Evolutionary conservation across 2,329 filamentous ascomycete species (phyloP), one percentile per base, ranked within the genome.

Genomic region (Chaetomium strumarium): DNA sequence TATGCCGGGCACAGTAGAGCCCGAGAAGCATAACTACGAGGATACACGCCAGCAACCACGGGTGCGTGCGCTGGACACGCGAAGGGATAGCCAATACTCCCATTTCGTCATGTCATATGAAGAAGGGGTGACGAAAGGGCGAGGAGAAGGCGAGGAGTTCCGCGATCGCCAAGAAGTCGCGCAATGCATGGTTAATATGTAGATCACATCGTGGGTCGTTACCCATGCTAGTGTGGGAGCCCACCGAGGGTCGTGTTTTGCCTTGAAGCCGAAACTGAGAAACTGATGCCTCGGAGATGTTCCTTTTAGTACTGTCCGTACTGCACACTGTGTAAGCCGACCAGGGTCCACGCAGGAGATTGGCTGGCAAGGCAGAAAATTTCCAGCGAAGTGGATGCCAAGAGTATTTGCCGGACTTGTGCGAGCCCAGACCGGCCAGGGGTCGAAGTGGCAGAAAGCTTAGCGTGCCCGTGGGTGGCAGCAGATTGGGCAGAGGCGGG

Each of bases 1-100:
- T 5, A 3, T 16, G 9, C 17, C 55, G 58, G 16, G 48, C 39
- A 36, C 39, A 52, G 37, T 42, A 59, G 4, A 59, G 34, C 4
- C 38, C 47, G 16, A 57, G 44, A 61, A 63, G 55, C 58, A 55
- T 16, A 55, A 58, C 49, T 56, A 56, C 39, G 33, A 61, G 29
- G 14, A 38, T 37, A 17, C 41, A 29, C 39, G 46, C 31, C 24
- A 57, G 24, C 41, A 60, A 29, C 30, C 43, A 29, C 8, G 49
- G 53, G 37, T 50, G 53, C 11, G 51, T 41, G 43, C 53, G 53
- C 31, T 41, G 52, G 24, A 48, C 54, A n/a, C 48, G 51, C n/a
- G 49, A 24, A 2, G 54, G 38, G 2, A 36, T 20, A 30, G 43
- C 12, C 43, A 11, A 48, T 24, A 49, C 39, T 7, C 56, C 56